Conservation (phyloP, 164 flowering plant genomes). For the Paratinospora sagittata region DNA sequence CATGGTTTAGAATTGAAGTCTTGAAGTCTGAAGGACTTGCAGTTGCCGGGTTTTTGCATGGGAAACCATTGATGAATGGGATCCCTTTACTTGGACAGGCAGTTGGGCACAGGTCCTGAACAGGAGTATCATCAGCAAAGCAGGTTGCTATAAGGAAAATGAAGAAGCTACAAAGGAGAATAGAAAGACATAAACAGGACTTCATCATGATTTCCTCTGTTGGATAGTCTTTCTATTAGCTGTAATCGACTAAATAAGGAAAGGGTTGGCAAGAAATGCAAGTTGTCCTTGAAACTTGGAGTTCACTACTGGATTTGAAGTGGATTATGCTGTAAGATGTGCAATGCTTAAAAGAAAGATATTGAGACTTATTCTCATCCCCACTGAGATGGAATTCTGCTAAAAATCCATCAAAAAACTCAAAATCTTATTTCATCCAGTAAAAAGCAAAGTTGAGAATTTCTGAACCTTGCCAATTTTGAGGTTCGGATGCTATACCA, state of each 20-base stretch:
- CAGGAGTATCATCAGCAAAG: no score
- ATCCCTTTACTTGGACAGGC: no score
- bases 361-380: no score
- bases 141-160: no score
- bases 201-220: neutral
- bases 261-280: no score
- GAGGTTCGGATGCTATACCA: no score
- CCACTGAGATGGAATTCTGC: neutral
- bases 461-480: neutral
- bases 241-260: no score
- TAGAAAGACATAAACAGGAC: neutral
- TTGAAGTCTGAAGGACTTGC: slow-evolving; percentile 20
- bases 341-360: slow-evolving; percentile 16
- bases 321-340: slow-evolving; percentile 9
- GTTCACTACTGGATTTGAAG: slow-evolving; percentile 19
- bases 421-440: neutral
- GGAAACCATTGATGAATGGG: slow-evolving; percentile 22
- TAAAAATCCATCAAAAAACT: neutral
- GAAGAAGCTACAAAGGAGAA: slow-evolving; percentile 2
- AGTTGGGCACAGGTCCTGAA: no score
- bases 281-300: slow-evolving; percentile 13
- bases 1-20: no score
- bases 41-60: slow-evolving; percentile 19
- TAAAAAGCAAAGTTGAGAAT: neutral
- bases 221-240: no score